These are phyloP conservation scores for Trichosporon coremiiforme DNA, from an alignment of 1,284 basidiomycete genomes.

Conservation along the genomic window DNA sequence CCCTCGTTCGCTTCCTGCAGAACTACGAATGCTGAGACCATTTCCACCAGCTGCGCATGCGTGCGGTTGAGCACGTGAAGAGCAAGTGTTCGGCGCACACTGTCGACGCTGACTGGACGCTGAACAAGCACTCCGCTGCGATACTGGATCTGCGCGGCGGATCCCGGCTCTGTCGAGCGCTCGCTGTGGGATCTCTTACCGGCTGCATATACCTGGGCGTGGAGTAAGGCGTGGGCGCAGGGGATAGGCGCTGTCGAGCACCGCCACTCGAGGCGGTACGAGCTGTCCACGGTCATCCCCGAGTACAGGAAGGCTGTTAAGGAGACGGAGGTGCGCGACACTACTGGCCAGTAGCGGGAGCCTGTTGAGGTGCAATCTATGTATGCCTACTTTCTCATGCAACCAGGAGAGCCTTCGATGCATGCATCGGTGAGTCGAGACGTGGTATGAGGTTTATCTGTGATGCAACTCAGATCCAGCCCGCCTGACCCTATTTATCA, in stretches of 20 bases:
- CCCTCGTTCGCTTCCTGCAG: slow-evolving; percentile 7
- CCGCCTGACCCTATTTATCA: too few species aligned
- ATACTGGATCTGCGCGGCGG: background rate
- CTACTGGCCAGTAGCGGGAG: background rate
- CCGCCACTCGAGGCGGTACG: background rate
- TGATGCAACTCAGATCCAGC: too few species aligned
- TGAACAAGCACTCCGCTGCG: background rate
- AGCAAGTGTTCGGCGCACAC: background rate
- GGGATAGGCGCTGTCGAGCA: background rate
- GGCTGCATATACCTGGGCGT: background rate
- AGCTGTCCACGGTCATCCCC: background rate
- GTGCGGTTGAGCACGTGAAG: background rate
- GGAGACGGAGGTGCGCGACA: background rate
- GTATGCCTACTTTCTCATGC: too few species aligned
- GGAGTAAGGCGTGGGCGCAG: background rate
- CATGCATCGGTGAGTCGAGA: too few species aligned
- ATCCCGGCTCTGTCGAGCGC: background rate
- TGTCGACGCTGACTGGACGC: background rate
- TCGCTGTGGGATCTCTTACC: background rate
- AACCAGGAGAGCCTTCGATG: too few species aligned
- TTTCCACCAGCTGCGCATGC: background rate
- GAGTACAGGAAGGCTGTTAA: background rate
- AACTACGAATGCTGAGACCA: background rate
- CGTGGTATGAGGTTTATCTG: too few species aligned
- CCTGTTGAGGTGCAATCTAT: too few species aligned